Base-by-base conservation (phyloP, 2,329 filamentous ascomycete species). In the Phialophora macrospora region DNA sequence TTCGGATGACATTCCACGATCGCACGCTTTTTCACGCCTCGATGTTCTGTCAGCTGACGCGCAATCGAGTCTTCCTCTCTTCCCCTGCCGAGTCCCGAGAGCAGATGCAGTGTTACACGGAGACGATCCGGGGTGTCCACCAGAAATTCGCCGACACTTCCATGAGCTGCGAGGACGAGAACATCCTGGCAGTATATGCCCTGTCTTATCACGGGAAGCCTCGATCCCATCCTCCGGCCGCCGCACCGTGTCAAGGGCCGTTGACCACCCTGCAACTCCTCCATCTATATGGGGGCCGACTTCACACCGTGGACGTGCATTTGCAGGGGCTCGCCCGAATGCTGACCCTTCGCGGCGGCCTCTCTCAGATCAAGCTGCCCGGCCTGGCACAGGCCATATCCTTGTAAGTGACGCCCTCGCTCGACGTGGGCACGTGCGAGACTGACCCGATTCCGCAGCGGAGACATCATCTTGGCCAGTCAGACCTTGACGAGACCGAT, bases 381-480 rank as follows among this genome's bases (percentile, higher is more conserved):
- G 78, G 79, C 2, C 64, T 80, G 30, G 74, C 76, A 7, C 72
- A 76, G 38, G 74, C 75, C 0, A 70, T 80, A 28, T 77, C 74
- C n/a, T 78, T 66, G 63, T 69, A 63, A 65, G 65, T 58, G 7
- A 51, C 22, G 12, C 24, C 17, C 41, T 28, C 24, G 14, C 26
- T 56, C 20, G 8, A 14, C 24, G 12, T 22, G 28, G 24, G n/a
- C 56, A 28, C 28, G 26, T 9, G 32, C 28, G 51, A 49, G 4
- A 44, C 59, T 63, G 22, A 62, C 63, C 51, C 17, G 5, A 32
- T 28, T 22, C 6, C 38, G 17, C 26, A 70, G 73, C 46, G 70
- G 71, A 9, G 70, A 64, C 12, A 68, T 74, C 44, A 70, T 74
- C 56, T 52, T 74, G 9, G 67, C 73, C 17, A 72, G 71, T 22